Percentiles rank a stretch among this genome's conserved stretches.
phyloP scores from a whole-genome alignment of 148 eudicot genomes.

The Pouteria glomerata region DNA sequence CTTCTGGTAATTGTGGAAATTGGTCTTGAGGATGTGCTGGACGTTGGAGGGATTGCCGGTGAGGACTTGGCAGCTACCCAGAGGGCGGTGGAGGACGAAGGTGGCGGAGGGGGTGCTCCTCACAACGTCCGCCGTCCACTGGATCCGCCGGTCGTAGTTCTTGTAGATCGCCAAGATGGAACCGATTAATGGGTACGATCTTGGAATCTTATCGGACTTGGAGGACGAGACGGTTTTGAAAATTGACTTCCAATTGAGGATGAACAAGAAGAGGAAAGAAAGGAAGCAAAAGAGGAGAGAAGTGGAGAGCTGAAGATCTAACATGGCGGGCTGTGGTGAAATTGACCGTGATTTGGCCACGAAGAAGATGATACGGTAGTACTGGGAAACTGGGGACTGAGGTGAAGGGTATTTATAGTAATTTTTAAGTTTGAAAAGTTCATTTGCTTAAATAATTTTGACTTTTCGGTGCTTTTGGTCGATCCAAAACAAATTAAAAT shows the following conservation, averaged over 20 bases:
- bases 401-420: no score
- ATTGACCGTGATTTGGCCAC: no score
- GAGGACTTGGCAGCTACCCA: conserved; percentile 19
- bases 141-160: conserved; percentile 15
- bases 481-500: no score
- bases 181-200: conserved; percentile 36
- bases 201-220: conserved; percentile 12
- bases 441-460: no score
- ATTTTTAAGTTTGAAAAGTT: no score
- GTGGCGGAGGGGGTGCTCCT: conserved; percentile 14
- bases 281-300: conserved; percentile 11
- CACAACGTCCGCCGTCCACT: conserved; percentile 29
- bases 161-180: conserved; percentile 13
- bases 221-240: not conserved
- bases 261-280: conserved; percentile 5
- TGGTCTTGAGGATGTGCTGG: conserved; percentile 31
- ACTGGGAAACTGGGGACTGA: no score
- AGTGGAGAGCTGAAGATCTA: not conserved
- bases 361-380: no score
- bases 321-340: not conserved
- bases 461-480: no score
- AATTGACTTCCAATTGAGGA: conserved; percentile 1
- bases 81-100: conserved; percentile 24
- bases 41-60: conserved; percentile 31
- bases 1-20: conserved; percentile 25